Evolutionary conservation across 1,284 basidiomycete species (phyloP), one percentile per base, ranked within the genome.

Genomic region (Marasmius tenuissimus): DNA sequence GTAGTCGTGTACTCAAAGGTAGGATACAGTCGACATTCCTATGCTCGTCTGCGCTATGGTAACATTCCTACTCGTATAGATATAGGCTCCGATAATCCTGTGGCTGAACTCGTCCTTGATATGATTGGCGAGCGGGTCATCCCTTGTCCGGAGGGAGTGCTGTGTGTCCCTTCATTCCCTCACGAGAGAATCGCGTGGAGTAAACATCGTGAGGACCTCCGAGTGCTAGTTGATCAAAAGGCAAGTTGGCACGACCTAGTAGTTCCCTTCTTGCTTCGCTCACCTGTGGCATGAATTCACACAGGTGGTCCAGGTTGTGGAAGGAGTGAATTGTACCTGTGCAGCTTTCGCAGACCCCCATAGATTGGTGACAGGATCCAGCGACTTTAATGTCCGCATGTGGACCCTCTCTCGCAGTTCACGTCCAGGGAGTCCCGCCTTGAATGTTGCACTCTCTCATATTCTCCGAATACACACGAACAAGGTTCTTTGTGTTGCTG

Each of bases 381-480:
- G 81, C 18, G 90, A 93, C 67, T 87, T 88, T 61, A 88, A 88
- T 22, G 85, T 97, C 33, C 86, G 91, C 1, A 76, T 94, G 12
- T 97, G 94, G 94, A 85, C 81, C 55, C 67, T 93, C 12, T 71
- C 73, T 18, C 80, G 81, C 40, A 73, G 72, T 11, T 67, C 71
- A 18, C 59, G 64, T 37, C 59, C 66, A 18, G 67, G 70, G 34
- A 61, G 27, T 35, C 50, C 67, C 59, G 40, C 61, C 45, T 63
- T 75, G 61, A 68, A 67, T 11, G 66, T 81, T 16, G 74, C 81
- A 3, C 79, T 91, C 38, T 85, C 87, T 11, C 87, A 93, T 63
- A 87, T 93, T 53, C 85, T 96, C 78, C 85, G 92, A 5, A 87
- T 91, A 11, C 94, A 96, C 69, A 85, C 84, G 1, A 82, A 84